A percentile compares a stretch with the other conserved stretches of the same genome.
Evolutionary conservation across 352 stramenopile species (phyloP).

Genomic region (Ophiocytium majus): DNA sequence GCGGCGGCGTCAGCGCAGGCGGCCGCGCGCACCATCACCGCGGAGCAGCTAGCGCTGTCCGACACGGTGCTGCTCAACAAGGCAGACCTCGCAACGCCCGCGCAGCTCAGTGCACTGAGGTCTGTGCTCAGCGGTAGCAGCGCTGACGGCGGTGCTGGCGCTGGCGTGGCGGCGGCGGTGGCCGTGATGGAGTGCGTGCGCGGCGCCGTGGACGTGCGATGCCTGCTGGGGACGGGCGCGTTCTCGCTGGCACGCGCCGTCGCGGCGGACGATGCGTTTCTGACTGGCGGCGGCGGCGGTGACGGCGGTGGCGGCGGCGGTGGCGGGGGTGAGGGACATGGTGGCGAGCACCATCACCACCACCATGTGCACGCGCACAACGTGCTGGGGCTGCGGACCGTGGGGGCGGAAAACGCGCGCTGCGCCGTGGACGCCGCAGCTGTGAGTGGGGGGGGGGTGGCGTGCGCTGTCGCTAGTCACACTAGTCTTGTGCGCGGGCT

Average conservation of each 20-base stretch:
- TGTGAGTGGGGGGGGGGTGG: too few species aligned
- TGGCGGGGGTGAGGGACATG: neutral
- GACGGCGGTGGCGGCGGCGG: neutral
- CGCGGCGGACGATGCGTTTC: conserved; percentile 17
- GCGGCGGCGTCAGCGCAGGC: neutral
- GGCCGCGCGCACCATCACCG: neutral
- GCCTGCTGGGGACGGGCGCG: conserved; percentile 32
- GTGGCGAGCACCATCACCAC: neutral
- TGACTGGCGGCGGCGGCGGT: neutral
- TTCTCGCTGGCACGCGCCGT: conserved; percentile 51
- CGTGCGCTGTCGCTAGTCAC: too few species aligned
- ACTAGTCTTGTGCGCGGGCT: too few species aligned
- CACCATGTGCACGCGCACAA: conserved; percentile 28
- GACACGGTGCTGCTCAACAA: conserved; percentile 55
- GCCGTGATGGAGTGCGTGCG: conserved; percentile 32
- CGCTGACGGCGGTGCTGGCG: neutral
- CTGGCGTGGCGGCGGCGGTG: neutral
- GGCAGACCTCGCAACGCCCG: conserved; percentile 32
- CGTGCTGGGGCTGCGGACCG: conserved; percentile 30
- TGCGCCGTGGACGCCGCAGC: conserved; percentile 35
- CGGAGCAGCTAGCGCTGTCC: conserved; percentile 43
- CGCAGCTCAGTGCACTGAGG: conserved; percentile 14
- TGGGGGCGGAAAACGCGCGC: conserved; percentile 27
- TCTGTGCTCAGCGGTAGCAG: too few species aligned
- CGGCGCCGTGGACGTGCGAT: conserved; percentile 36